Evolutionary conservation across 768 basidiomycete species (phyloP), one percentile per base, ranked within the genome.

Genomic region (Collybia sordida): DNA sequence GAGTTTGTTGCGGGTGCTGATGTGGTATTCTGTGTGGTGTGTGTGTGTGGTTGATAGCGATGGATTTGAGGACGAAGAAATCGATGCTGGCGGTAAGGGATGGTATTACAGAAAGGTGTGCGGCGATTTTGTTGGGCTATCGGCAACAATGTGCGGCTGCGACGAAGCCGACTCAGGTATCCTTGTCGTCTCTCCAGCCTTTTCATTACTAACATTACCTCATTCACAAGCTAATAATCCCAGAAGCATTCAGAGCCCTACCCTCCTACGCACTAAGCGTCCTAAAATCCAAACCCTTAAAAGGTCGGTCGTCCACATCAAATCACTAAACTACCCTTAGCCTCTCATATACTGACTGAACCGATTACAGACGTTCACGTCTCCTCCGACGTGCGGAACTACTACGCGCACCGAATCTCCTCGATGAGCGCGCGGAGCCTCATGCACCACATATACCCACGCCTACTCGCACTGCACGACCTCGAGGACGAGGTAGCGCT

Each of bases 321-420:
- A n/a, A n/a, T n/a, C n/a, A 45, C 24, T 45, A 12, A 14, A 14
- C 14, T 31, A 31, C 35, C 41, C 52, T n/a, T 19, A 31, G 41
- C n/a, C 18, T 35, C 3, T 45, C 4, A 25, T 11, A n/a, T 4
- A 14, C 15, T 15, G 27, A 17, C 31, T 43, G 41, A 22, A 36
- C 38, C 15, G 25, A 21, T 28, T 46, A 19, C 60, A 95, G 93
- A 85, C 40, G 84, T 90, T 14, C 85, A 82, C 58, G 94, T 99
- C 42, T 86, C 89, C 5, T 87, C 93, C n/a, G 97, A 98, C 59
- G 93, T 95, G 9, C 87, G 97, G 45, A 92, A 93, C 57, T 89
- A 86, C 61, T 80, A 88, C 60, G 84, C 86, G 43, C 89, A 94
- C 55, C 80, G 82, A 56, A 74, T 97, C 42, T 78, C 83, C 53